phyloP scores from a whole-genome alignment of 331 rosid species.

The Acacia pycnantha region DNA sequence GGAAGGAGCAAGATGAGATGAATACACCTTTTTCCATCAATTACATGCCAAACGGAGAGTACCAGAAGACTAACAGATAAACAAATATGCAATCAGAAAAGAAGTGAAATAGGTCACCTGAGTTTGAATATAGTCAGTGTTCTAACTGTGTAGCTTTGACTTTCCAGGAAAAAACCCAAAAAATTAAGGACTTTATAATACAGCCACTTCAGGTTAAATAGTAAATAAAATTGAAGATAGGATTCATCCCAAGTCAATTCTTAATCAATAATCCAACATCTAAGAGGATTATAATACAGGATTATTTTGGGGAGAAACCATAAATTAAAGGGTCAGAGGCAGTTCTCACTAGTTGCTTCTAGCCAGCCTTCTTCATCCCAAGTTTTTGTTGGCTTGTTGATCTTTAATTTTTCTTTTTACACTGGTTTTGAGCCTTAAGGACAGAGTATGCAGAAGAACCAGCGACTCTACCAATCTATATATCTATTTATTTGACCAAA shows the following conservation, averaged over 20 bases:
- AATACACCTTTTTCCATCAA: background rate
- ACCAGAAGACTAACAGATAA: background rate
- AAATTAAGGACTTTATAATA: background rate
- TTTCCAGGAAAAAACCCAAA: background rate
- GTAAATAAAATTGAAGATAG: background rate
- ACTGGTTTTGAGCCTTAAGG: slow-evolving; percentile 2
- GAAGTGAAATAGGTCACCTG: background rate
- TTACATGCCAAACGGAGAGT: background rate
- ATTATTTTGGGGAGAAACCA: background rate
- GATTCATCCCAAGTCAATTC: background rate
- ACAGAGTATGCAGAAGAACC: background rate
- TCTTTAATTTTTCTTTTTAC: background rate
- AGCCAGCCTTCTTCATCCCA: background rate
- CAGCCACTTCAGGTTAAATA: background rate
- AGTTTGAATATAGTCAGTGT: background rate
- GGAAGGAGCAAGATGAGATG: background rate
- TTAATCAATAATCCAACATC: background rate
- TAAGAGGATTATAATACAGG: background rate
- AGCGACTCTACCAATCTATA: background rate
- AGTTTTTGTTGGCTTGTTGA: background rate
- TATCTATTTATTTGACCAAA: background rate
- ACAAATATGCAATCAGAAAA: background rate
- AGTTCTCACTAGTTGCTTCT: background rate
- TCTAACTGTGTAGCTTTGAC: background rate
- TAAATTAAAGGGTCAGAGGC: background rate